Conservation (phyloP, 345 rosid species). For the Linum usitatissimum region DNA sequence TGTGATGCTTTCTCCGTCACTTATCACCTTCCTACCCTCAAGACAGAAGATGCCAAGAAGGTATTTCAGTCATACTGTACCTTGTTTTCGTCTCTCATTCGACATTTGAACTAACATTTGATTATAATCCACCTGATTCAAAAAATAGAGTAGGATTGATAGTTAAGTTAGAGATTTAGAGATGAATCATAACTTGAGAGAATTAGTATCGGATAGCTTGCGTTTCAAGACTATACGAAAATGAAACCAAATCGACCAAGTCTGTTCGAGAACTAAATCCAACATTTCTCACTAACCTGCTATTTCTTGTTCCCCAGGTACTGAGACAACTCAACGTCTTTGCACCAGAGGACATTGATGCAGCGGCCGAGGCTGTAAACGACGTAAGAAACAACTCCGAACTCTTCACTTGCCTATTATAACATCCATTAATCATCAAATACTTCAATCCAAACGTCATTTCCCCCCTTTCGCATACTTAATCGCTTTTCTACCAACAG, state of each 20-base stretch:
- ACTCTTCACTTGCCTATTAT: not conserved
- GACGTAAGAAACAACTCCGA: slow-evolving; percentile 41
- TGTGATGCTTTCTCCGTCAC: slow-evolving; percentile 69
- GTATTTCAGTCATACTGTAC: slow-evolving; percentile 23
- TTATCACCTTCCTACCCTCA: slow-evolving; percentile 61
- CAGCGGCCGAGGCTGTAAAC: slow-evolving; percentile 76
- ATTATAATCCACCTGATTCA: not conserved
- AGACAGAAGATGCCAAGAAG: slow-evolving; percentile 68
- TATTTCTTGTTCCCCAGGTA: slow-evolving; percentile 31
- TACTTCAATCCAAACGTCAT: not conserved
- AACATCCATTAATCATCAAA: not conserved
- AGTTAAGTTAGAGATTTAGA: not conserved
- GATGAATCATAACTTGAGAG: not conserved
- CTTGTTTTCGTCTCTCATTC: not conserved
- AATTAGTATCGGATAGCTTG: not conserved
- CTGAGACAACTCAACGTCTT: slow-evolving; percentile 64
- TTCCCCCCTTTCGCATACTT: not conserved
- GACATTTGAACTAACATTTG: not conserved
- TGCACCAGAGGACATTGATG: slow-evolving; percentile 46
- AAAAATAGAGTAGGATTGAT: too few species aligned
- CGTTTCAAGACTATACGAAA: not conserved
- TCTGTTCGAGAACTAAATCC: not conserved
- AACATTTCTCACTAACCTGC: slow-evolving; percentile 7
- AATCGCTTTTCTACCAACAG: slow-evolving; percentile 12
- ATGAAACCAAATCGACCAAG: not conserved